A percentile compares a stretch with the other conserved stretches of the same genome.
phyloP scores from a whole-genome alignment of 2,329 filamentous ascomycete genomes.

The Cladophialophora exuberans region DNA sequence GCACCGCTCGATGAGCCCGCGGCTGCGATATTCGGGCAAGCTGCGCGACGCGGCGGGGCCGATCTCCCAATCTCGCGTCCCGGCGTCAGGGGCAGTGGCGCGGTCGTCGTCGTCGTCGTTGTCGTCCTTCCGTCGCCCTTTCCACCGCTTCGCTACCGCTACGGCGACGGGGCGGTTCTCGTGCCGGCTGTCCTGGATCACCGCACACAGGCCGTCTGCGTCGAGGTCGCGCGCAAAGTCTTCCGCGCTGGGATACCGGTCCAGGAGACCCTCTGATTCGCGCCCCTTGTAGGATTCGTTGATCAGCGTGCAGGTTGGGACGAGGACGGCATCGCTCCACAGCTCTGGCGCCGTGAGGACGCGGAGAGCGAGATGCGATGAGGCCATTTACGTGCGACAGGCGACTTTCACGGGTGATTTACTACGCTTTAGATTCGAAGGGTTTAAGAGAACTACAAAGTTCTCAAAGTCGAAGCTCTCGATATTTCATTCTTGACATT shows the following conservation, averaged over 20 bases:
- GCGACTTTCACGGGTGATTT: constrained; percentile 8
- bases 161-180: constrained; percentile 7
- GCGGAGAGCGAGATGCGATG: constrained; percentile 6
- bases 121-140: constrained; percentile 8
- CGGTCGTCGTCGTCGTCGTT: neutral
- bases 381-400: neutral
- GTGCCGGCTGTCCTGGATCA: constrained; percentile 6
- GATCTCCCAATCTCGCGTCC: constrained; percentile 10
- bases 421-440: constrained; percentile 1
- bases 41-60: constrained; percentile 8
- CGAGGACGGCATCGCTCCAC: constrained; percentile 3
- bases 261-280: constrained; percentile 7
- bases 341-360: constrained; percentile 7
- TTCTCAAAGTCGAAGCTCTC: constrained; percentile 2
- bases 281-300: constrained; percentile 10
- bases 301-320: constrained; percentile 7
- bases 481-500: constrained; percentile 7
- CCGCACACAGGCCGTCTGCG: constrained; percentile 4
- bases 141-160: constrained; percentile 5
- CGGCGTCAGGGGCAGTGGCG: constrained; percentile 1
- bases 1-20: constrained; percentile 8
- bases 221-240: constrained; percentile 5
- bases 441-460: neutral
- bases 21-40: constrained; percentile 7
- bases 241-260: constrained; percentile 11